Percentiles rank a stretch among this genome's conserved stretches.
phyloP scores from a whole-genome alignment of 176 grass and related monocot genomes.

The Cenchrus purpureus region DNA sequence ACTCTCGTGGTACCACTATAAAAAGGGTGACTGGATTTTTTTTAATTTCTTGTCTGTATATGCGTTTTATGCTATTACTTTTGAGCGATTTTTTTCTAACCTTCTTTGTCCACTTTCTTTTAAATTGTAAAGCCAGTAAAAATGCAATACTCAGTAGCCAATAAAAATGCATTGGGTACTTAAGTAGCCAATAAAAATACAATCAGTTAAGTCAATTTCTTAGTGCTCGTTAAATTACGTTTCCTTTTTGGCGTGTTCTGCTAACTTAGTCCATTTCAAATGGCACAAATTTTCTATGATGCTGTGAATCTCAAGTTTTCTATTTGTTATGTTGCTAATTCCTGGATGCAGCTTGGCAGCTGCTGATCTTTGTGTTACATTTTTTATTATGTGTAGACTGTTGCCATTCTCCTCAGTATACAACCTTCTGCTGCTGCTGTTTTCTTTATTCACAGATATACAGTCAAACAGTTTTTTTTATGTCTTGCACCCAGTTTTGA shows the following conservation, averaged over 20 bases:
- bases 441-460: background rate
- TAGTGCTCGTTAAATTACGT: background rate
- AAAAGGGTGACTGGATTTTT: background rate
- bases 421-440: background rate
- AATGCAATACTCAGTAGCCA: background rate
- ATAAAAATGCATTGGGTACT: background rate
- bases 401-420: background rate
- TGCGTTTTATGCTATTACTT: background rate
- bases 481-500: slow-evolving; percentile 18
- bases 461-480: background rate
- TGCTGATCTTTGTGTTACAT: slow-evolving; percentile 12
- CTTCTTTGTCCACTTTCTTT: background rate
- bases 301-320: background rate
- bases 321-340: slow-evolving; percentile 1
- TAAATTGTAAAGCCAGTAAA: background rate
- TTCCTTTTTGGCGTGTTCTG: background rate
- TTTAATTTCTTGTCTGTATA: background rate
- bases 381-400: background rate
- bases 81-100: background rate
- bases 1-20: background rate
- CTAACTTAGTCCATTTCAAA: background rate
- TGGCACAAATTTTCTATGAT: background rate
- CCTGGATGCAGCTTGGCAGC: background rate
- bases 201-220: background rate
- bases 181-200: background rate